Evolutionary conservation across 2,329 filamentous ascomycete species (phyloP), one percentile per base, ranked within the genome.

Genomic region (Aspergillus candidus): DNA sequence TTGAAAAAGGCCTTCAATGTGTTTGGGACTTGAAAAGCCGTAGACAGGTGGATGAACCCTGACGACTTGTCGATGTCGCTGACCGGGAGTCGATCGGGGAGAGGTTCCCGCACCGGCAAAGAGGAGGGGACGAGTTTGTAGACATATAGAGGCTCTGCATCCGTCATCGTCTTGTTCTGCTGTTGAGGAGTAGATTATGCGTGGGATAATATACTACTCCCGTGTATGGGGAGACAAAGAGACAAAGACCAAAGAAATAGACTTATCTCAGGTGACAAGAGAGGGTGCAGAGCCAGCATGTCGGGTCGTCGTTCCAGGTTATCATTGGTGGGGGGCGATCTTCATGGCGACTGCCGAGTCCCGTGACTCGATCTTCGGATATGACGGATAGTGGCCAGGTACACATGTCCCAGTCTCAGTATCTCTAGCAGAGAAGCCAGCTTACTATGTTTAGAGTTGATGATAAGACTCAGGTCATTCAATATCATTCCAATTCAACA

Each of bases 51-150:
- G 39, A 69, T 59, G 38, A 68, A 69, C 33, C 60, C 62, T 6
- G 61, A 65, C 15, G 52, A 47, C 37, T 59, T 43, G 44, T 69
- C 66, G 29, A 69, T 45, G 30, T 66, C 56, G 43, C 65, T 68
- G 40, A 68, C 58, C 3, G 63, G 56, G 17, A 69, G 56, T 29
- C 52, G 51, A 10, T 67, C 63, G 27, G 64, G 64, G 33, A 67
- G 49, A 29, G 65, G 58, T 42, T 68, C 62, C 12, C 58, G 59
- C 17, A 68, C 57, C 3, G 61, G 62, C 7, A 57, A 39, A 3
- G 61, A 56, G 8, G 65, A 67, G 13, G 66, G 60, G 7, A 67
- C 44, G 35, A 69, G 58, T 46, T 69, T 69, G 52, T 69, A 69
- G 46, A 68, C 43, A 43, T 61, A 69, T 17, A 50, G 49, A 22